A percentile compares a stretch with the other conserved stretches of the same genome.
phyloP scores from a whole-genome alignment of 495 filamentous ascomycete species.

The Neurospora sp. region DNA sequence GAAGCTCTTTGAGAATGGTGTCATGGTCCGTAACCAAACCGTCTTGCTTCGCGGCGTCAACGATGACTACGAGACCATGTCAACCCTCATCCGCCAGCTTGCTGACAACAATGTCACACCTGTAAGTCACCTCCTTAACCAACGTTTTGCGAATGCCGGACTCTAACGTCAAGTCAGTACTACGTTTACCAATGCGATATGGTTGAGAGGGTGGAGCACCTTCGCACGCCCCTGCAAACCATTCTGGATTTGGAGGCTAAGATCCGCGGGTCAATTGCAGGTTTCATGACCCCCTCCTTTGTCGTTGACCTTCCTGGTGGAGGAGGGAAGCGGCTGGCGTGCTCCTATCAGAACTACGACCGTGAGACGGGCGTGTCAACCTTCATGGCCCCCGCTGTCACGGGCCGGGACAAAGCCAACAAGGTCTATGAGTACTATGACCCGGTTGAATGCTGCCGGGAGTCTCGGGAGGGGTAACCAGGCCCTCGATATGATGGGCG shows the following conservation, averaged over 20 bases:
- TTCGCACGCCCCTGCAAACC: conserved; percentile 48
- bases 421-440: conserved; percentile 49
- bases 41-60: conserved; percentile 49
- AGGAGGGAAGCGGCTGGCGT: conserved; percentile 49
- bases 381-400: conserved; percentile 45
- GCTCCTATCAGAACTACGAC: conserved; percentile 41
- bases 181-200: conserved; percentile 54
- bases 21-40: conserved; percentile 42
- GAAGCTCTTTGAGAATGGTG: conserved; percentile 37
- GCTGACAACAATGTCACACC: conserved; percentile 46
- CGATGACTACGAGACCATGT: conserved; percentile 43
- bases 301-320: conserved; percentile 53
- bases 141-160: neutral
- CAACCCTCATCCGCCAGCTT: conserved; percentile 37
- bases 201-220: conserved; percentile 45
- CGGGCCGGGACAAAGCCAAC: conserved; percentile 30
- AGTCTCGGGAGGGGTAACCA: neutral
- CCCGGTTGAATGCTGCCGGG: conserved; percentile 26
- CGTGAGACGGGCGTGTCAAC: conserved; percentile 36
- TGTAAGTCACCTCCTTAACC: conserved; percentile 20
- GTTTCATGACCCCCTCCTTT: conserved; percentile 50
- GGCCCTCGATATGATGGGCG: neutral
- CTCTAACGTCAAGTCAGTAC: conserved; percentile 28
- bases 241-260: conserved; percentile 44
- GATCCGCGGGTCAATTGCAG: conserved; percentile 47